These are phyloP conservation scores for Jatropha podagrica DNA, from an alignment of 441 rosid genomes.

Conservation along the genomic window DNA sequence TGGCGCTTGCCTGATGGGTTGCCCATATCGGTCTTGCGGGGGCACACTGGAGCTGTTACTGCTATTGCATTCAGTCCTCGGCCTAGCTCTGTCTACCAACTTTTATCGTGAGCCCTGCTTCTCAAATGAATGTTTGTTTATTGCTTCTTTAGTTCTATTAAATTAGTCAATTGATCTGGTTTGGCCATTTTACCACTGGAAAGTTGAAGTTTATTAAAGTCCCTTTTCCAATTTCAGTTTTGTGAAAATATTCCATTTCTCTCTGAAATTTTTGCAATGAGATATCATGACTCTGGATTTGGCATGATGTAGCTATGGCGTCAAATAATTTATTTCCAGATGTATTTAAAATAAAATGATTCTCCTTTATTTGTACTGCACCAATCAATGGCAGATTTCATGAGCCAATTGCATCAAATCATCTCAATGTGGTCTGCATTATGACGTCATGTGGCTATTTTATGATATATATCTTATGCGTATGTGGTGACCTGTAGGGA, in stretches of 20 bases:
- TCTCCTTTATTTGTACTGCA: not conserved
- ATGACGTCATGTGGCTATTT: not conserved
- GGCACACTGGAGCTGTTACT: slow-evolving; percentile 96
- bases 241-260: slow-evolving; percentile 22
- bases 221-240: slow-evolving; percentile 19
- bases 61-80: slow-evolving; percentile 97
- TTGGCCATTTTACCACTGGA: not conserved
- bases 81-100: slow-evolving; percentile 76
- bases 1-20: slow-evolving; percentile 99
- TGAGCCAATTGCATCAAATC: not conserved
- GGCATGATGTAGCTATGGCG: not conserved
- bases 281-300: not conserved
- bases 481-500: not conserved
- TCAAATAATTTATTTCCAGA: not conserved
- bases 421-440: not conserved
- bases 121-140: slow-evolving; percentile 8
- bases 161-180: slow-evolving; percentile 13
- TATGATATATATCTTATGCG: not conserved
- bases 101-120: slow-evolving; percentile 79
- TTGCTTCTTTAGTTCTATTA: slow-evolving; percentile 7
- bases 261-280: slow-evolving; percentile 13
- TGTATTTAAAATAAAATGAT: not conserved
- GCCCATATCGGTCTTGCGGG: slow-evolving; percentile 90
- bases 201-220: slow-evolving; percentile 18
- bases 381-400: not conserved